Conservation (phyloP, 2,329 filamentous ascomycete genomes). For the Paecilomyces formosus region DNA sequence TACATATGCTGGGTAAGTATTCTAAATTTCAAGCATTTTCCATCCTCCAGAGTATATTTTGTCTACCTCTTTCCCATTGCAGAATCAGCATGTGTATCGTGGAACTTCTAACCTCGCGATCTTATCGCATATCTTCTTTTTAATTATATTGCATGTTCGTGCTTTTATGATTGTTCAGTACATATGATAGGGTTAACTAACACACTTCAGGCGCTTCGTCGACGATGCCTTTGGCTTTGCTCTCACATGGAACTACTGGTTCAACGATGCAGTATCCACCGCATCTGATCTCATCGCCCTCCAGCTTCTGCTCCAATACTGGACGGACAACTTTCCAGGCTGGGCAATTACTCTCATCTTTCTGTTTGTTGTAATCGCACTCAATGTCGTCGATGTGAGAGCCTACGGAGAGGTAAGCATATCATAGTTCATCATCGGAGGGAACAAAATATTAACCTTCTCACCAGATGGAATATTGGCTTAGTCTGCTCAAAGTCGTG, state of each 20-base stretch:
- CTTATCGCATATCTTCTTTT: conserved; percentile 2
- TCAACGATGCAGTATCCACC: conserved; percentile 56
- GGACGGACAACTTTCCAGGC: conserved; percentile 55
- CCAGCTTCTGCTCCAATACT: conserved; percentile 54
- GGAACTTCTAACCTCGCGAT: not conserved
- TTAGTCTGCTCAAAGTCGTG: conserved; percentile 34
- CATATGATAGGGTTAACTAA: not conserved
- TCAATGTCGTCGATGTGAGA: conserved; percentile 47
- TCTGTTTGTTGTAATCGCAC: conserved; percentile 46
- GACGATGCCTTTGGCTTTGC: conserved; percentile 39
- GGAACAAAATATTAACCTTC: conserved; percentile 1
- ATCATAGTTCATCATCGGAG: conserved; percentile 1
- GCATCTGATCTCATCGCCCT: conserved; percentile 55
- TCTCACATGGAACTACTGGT: conserved; percentile 48
- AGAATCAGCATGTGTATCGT: conserved; percentile 1
- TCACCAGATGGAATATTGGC: conserved; percentile 32
- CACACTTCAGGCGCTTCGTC: conserved; percentile 30
- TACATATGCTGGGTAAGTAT: conserved; percentile 44
- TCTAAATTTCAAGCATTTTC: not conserved
- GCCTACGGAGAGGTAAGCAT: conserved; percentile 46
- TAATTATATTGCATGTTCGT: not conserved
- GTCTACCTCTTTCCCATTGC: not conserved
- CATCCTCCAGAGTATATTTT: not conserved
- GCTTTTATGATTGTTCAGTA: not conserved
- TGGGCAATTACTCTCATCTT: conserved; percentile 59